Percentiles rank a stretch among this genome's conserved stretches.
Evolutionary conservation across 208 protist species (phyloP).

Genomic region (Leishmania turanica): DNA sequence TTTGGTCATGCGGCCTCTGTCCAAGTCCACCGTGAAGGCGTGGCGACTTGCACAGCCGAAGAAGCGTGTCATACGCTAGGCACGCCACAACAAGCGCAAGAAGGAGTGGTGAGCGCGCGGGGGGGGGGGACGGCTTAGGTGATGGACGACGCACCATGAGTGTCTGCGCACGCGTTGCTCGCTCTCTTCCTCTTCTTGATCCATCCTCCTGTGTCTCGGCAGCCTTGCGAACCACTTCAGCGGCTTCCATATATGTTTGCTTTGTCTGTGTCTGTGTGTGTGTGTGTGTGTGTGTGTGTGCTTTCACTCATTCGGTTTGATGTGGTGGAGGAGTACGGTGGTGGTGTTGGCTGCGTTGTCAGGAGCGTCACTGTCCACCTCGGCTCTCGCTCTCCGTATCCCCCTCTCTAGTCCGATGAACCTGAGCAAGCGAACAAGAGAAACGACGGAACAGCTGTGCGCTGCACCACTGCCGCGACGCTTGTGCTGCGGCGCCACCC

Average conservation of each 20-base stretch:
- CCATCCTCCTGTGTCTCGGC: background rate
- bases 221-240: background rate
- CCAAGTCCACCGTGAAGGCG: background rate
- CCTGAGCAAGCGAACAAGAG: background rate
- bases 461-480: background rate
- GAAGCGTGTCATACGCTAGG: background rate
- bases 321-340: background rate
- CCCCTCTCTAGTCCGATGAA: background rate
- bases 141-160: background rate
- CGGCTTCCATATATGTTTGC: background rate
- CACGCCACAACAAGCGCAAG: background rate
- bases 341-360: background rate
- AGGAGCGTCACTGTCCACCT: background rate
- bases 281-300: background rate
- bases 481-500: no score
- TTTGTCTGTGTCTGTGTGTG: background rate
- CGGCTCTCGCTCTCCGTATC: background rate
- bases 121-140: no score
- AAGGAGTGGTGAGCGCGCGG: background rate
- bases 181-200: background rate
- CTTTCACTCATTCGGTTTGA: background rate
- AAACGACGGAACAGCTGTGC: background rate
- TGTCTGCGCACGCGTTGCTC: background rate
- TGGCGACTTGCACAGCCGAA: conserved; percentile 1
- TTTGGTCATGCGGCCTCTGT: background rate